phyloP scores from a whole-genome alignment of 768 basidiomycete genomes.

The Hemileccinum rubropunctum region DNA sequence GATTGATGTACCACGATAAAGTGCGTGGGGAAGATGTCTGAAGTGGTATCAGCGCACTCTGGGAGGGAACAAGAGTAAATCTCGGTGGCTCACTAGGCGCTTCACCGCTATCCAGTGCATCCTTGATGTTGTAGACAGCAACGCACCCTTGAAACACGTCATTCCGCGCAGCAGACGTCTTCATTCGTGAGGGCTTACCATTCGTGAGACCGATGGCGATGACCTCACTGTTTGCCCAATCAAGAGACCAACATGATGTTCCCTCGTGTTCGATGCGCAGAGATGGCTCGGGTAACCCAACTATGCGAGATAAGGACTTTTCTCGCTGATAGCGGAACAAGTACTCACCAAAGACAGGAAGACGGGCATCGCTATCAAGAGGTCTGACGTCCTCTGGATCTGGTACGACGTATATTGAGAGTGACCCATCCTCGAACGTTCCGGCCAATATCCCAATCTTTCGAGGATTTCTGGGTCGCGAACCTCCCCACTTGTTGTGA shows the following conservation, averaged over 20 bases:
- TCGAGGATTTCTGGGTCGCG: constrained; percentile 27
- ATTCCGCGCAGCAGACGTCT: not conserved
- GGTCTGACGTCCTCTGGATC: constrained; percentile 57
- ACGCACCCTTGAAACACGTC: constrained; percentile 42
- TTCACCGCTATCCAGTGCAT: constrained; percentile 36
- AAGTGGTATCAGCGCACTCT: not conserved
- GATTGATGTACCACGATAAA: constrained; percentile 76
- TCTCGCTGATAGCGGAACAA: not conserved
- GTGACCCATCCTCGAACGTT: constrained; percentile 83
- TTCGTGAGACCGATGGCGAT: constrained; percentile 84
- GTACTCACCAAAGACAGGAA: constrained; percentile 52
- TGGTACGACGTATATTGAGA: constrained; percentile 77
- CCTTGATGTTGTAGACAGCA: constrained; percentile 54
- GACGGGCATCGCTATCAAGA: constrained; percentile 22
- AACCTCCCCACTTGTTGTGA: constrained; percentile 17
- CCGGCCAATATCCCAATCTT: constrained; percentile 86
- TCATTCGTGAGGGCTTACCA: constrained; percentile 43
- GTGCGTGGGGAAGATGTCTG: constrained; percentile 60
- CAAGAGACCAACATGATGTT: constrained; percentile 72
- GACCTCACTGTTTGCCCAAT: constrained; percentile 86
- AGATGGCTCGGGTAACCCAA: constrained; percentile 59
- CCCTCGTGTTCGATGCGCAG: constrained; percentile 75
- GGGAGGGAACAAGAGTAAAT: not conserved
- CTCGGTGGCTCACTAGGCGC: constrained; percentile 28
- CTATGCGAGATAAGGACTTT: constrained; percentile 32